Percentiles rank a stretch among this genome's conserved stretches.
phyloP scores from a whole-genome alignment of 2,329 filamentous ascomycete species.

The Exophiala bonariae region DNA sequence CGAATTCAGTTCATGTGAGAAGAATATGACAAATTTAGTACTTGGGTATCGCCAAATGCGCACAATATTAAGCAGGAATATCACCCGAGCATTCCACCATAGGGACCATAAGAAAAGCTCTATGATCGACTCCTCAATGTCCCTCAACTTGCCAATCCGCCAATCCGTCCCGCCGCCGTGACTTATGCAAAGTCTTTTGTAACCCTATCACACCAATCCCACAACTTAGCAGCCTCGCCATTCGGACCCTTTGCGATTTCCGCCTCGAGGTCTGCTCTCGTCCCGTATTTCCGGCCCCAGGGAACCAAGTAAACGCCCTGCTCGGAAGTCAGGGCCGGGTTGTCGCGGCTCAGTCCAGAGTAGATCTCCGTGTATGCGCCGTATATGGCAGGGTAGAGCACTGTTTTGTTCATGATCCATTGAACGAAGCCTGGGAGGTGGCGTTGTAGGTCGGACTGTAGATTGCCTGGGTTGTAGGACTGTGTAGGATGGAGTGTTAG shows the following conservation, averaged over 20 bases:
- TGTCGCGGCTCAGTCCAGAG: slow-evolving; percentile 46
- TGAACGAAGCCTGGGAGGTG: slow-evolving; percentile 18
- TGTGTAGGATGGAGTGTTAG: background rate
- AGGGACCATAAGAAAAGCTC: too few relatives aligned
- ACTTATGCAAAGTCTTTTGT: slow-evolving; percentile 17
- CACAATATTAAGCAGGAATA: too few relatives aligned
- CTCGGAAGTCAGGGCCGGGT: slow-evolving; percentile 31
- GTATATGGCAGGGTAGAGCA: slow-evolving; percentile 34
- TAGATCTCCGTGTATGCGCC: slow-evolving; percentile 54
- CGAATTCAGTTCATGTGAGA: too few relatives aligned
- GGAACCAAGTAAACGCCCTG: slow-evolving; percentile 44
- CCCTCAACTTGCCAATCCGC: too few relatives aligned
- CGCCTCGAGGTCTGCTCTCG: slow-evolving; percentile 8
- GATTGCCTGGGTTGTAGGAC: slow-evolving; percentile 43
- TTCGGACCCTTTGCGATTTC: slow-evolving; percentile 11
- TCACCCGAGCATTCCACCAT: too few relatives aligned
- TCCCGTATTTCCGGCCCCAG: slow-evolving; percentile 41
- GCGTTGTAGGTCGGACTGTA: slow-evolving; percentile 39
- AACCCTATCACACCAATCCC: slow-evolving; percentile 22
- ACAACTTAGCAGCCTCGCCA: slow-evolving; percentile 15
- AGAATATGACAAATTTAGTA: too few relatives aligned
- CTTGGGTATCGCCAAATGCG: too few relatives aligned
- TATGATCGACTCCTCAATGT: too few relatives aligned
- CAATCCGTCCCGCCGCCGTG: too few relatives aligned
- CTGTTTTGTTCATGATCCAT: slow-evolving; percentile 1